A percentile compares a stretch with the other conserved stretches of the same genome.
These are phyloP conservation scores for Dictyophora rubrovolvata DNA, from an alignment of 768 basidiomycete genomes.

Conservation along the genomic window DNA sequence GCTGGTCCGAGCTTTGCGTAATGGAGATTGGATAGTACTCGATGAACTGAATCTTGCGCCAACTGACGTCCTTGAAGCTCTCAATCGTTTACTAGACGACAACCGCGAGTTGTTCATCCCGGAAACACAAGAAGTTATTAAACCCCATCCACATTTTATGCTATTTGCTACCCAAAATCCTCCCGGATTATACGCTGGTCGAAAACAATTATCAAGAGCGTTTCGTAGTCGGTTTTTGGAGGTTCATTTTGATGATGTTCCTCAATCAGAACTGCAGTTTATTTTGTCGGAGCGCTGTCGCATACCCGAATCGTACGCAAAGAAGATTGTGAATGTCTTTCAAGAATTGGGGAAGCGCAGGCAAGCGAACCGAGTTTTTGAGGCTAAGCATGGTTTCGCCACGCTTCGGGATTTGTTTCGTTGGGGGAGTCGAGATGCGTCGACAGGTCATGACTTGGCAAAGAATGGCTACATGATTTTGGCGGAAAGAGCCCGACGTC, in stretches of 20 bases:
- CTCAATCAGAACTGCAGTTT: constrained; percentile 83
- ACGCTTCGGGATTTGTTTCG: constrained; percentile 95
- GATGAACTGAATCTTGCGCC: constrained; percentile 97
- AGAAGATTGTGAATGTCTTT: constrained; percentile 85
- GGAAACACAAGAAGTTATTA: constrained; percentile 90
- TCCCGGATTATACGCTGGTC: constrained; percentile 87
- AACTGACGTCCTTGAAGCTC: constrained; percentile 93
- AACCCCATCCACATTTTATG: constrained; percentile 93
- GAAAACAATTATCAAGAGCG: constrained; percentile 89
- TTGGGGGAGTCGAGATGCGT: constrained; percentile 87
- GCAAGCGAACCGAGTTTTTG: constrained; percentile 86
- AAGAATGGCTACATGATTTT: constrained; percentile 97
- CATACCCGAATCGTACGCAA: constrained; percentile 90
- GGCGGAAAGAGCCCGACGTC: constrained; percentile 77
- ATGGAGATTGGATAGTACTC: constrained; percentile 95
- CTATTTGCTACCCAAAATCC: constrained; percentile 98
- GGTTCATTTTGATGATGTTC: constrained; percentile 95
- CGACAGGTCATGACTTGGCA: constrained; percentile 86
- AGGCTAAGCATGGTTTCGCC: constrained; percentile 94
- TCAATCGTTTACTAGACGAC: constrained; percentile 93
- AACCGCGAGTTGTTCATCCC: constrained; percentile 94
- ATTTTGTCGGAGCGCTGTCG: constrained; percentile 88
- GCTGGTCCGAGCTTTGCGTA: constrained; percentile 80
- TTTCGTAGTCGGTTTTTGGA: constrained; percentile 97
- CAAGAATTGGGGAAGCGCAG: constrained; percentile 86